Conservation (phyloP, 768 basidiomycete genomes). For the Suillus plorans region DNA sequence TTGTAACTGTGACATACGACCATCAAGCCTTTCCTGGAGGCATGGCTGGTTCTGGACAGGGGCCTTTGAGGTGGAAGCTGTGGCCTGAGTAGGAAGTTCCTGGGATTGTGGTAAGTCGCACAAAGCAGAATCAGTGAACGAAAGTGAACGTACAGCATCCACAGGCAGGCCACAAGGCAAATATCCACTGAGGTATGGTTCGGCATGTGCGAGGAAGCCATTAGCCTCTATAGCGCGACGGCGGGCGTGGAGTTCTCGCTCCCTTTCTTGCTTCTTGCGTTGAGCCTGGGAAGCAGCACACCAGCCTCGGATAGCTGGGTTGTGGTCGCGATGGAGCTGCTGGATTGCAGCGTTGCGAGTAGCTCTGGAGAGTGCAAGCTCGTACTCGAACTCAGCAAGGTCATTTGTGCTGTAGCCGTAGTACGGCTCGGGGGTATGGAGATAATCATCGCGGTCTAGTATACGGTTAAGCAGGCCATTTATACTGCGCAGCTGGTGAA, state of each 20-base stretch:
- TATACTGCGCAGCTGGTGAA: neutral
- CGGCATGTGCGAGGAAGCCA: neutral
- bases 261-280: neutral
- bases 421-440: neutral
- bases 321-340: neutral
- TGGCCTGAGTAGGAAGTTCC: neutral
- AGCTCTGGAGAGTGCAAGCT: neutral
- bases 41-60: neutral
- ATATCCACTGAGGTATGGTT: neutral
- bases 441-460: neutral
- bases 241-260: neutral
- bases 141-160: neutral
- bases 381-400: neutral
- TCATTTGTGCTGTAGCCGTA: neutral
- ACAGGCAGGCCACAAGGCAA: neutral
- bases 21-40: neutral
- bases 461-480: neutral
- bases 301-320: neutral
- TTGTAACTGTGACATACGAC: neutral
- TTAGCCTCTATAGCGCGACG: neutral
- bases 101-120: neutral
- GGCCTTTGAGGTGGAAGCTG: neutral
- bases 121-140: neutral
- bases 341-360: neutral
- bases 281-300: neutral